Evolutionary conservation across 2,329 filamentous ascomycete species (phyloP).

Genomic region (Hypoxylon sp.): DNA sequence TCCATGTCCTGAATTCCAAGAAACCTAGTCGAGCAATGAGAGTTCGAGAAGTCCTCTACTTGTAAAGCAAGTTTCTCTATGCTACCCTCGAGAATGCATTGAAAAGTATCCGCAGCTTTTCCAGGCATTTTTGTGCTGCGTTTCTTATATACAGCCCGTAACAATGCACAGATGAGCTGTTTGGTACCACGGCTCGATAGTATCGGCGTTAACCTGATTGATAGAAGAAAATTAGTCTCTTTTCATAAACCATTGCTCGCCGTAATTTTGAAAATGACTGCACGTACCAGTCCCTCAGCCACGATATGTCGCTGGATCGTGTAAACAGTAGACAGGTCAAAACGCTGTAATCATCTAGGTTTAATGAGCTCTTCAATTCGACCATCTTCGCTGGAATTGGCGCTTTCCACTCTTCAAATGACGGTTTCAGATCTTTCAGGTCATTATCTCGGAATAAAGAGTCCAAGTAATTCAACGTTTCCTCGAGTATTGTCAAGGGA

Average conservation of each 20-base stretch:
- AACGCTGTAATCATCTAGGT: slow-evolving; percentile 14
- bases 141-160: slow-evolving; percentile 11
- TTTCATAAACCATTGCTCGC: not conserved
- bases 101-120: slow-evolving; percentile 9
- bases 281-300: slow-evolving; percentile 29
- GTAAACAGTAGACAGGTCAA: slow-evolving; percentile 15
- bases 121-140: slow-evolving; percentile 1
- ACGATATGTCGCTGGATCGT: slow-evolving; percentile 8
- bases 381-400: slow-evolving; percentile 2
- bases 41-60: not conserved
- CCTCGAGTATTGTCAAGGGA: not conserved
- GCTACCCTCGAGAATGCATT: slow-evolving; percentile 18
- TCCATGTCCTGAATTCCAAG: not conserved
- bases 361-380: not conserved
- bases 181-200: slow-evolving; percentile 11
- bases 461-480: slow-evolving; percentile 9
- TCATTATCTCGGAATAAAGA: slow-evolving; percentile 2
- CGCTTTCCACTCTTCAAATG: slow-evolving; percentile 23
- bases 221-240: slow-evolving; percentile 23
- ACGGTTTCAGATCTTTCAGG: slow-evolving; percentile 19
- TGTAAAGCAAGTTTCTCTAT: slow-evolving; percentile 16
- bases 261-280: not conserved
- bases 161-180: slow-evolving; percentile 13
- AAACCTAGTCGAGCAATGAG: no score
- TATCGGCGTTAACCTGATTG: slow-evolving; percentile 16